Evolutionary conservation across 75 land plant genomes (phyloP).

Genomic region (Picea sitchensis): DNA sequence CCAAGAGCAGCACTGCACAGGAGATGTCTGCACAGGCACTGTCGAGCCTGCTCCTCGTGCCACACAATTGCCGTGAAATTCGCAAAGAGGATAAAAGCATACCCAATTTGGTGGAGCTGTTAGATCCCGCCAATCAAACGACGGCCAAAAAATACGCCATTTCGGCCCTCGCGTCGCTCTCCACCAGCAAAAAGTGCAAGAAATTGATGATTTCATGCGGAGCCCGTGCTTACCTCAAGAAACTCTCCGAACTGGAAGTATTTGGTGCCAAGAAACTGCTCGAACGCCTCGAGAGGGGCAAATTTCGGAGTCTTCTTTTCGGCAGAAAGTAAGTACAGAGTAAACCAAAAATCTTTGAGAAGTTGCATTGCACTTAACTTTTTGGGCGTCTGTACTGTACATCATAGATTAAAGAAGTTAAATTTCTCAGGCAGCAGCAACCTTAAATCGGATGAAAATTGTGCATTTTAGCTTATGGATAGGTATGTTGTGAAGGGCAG

Average conservation of each 20-base stretch:
- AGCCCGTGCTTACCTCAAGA: conserved; percentile 62
- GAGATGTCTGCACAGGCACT: conserved; percentile 72
- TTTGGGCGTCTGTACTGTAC: too few species aligned
- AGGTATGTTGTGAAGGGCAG: too few species aligned
- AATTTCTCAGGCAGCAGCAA: too few species aligned
- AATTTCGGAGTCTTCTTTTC: conserved; percentile 39
- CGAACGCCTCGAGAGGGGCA: conserved; percentile 50
- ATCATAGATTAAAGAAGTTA: too few species aligned
- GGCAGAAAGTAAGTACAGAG: conserved; percentile 25
- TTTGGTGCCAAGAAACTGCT: conserved; percentile 65
- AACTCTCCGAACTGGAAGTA: conserved; percentile 60
- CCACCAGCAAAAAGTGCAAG: conserved; percentile 68
- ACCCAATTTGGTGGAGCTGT: conserved; percentile 57
- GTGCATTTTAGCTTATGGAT: too few species aligned
- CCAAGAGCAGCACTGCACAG: conserved; percentile 50
- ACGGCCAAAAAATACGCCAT: conserved; percentile 73
- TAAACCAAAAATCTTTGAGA: too few species aligned
- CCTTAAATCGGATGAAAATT: too few species aligned
- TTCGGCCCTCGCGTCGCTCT: conserved; percentile 44
- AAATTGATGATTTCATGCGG: conserved; percentile 71
- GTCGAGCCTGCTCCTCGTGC: conserved; percentile 35
- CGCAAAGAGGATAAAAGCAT: conserved; percentile 64
- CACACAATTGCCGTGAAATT: conserved; percentile 48
- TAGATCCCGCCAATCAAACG: conserved; percentile 57
- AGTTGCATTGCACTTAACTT: too few species aligned